Base-by-base conservation (phyloP, 176 grass and related monocot species). In the Oryza nivara region DNA sequence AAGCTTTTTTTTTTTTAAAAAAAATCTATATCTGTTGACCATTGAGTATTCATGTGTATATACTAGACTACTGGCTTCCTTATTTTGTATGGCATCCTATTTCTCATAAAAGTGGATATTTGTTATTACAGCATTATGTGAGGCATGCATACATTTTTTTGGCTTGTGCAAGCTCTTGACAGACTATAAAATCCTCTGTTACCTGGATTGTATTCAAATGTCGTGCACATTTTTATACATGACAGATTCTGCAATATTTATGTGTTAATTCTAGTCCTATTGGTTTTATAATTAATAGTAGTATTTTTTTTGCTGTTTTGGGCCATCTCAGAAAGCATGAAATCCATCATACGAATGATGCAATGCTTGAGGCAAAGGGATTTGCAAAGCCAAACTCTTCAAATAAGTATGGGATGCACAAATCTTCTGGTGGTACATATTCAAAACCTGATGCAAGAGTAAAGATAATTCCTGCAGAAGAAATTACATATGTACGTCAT, bases 381-480 rank as follows among this genome's bases (percentile, higher is more conserved):
- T 30, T 68, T 67, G 41, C 38, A 67, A 34, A 12, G 51, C 20
- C 41, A 54, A 15, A 83, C 12, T 84, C 46, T 79, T 74, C 63
- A 60, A 13, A 75, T 75, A 80, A 80, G 48, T 32, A 41, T 34
- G 78, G 35, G 78, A 49, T 34, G 16, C 30, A 67, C 41, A 88
- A 65, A 82, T 81, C 40, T 70, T 82, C 75, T 60, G 66, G 73
- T 1, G 66, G 87, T 65, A 89, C 74, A 72, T 76, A 78, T 81
- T 78, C 43, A 82, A 91, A 89, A 70, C 86, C 85, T 23, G 79
- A 66, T 68, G 82, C 82, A 63, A 93, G 90, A 86, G 79, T 93
- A 13, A 93, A 95, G 28, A 34, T 84, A 19, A 95, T 98, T 75
- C 75, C 91, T 23, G 30, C 35, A 60, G 86, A 89, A 88, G 92